phyloP scores from a whole-genome alignment of 169 alveolate species.

The Miamiensis avidus region DNA sequence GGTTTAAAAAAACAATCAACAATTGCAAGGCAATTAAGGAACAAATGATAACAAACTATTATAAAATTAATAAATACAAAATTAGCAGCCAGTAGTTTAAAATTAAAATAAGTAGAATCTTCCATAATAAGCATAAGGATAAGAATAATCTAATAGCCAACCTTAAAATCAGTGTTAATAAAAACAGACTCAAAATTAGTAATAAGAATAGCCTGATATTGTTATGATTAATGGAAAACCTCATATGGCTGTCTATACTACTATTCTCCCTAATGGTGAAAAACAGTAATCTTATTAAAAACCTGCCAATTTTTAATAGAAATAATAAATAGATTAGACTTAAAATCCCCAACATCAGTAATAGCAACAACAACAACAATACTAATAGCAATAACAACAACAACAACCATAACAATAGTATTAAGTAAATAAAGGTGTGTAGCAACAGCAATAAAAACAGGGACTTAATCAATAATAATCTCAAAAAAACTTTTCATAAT shows the following conservation, averaged over 20 bases:
- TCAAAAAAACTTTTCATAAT: not conserved
- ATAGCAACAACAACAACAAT: no score
- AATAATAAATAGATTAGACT: no score
- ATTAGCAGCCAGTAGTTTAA: not conserved
- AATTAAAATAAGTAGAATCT: no score
- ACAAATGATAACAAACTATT: not conserved
- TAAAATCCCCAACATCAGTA: not conserved
- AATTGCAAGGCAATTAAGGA: not conserved
- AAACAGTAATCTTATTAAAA: no score
- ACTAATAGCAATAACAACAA: no score
- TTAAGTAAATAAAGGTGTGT: not conserved
- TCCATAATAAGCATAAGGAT: not conserved
- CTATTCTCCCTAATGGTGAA: not conserved
- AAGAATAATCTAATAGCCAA: not conserved
- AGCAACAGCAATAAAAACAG: not conserved
- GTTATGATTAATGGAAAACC: not conserved
- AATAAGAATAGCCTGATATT: not conserved
- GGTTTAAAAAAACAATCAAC: not conserved
- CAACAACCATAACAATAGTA: not conserved
- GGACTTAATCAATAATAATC: no score
- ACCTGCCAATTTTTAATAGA: not conserved
- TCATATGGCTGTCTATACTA: not conserved
- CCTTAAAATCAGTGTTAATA: no score
- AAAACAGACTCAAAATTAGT: not conserved
- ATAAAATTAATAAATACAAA: no score